Conservation (phyloP, 1,139 yeast genomes). For the Pneumocystis jirovecii region DNA sequence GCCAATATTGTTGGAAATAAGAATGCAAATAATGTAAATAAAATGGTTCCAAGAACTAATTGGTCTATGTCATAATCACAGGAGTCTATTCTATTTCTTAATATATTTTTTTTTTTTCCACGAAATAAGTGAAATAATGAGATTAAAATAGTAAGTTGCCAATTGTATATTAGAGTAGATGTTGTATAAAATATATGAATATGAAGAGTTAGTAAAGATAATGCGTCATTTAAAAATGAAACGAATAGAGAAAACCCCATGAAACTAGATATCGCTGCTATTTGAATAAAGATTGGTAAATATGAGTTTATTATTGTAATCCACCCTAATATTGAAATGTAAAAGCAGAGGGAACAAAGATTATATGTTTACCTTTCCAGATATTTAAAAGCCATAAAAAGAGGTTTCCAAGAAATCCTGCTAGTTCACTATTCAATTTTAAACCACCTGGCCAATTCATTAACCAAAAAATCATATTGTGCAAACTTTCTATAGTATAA, state of each 20-base stretch:
- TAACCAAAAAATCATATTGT: conserved; percentile 50
- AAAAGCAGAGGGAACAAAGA: conserved; percentile 14
- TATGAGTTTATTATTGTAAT: conserved; percentile 21
- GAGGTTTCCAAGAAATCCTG: conserved; percentile 72
- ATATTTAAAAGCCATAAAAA: conserved; percentile 70
- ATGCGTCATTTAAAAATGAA: conserved; percentile 49
- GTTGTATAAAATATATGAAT: conserved; percentile 63
- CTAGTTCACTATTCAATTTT: conserved; percentile 74
- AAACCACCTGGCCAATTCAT: conserved; percentile 90
- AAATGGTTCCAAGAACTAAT: conserved; percentile 68
- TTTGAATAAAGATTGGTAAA: conserved; percentile 23
- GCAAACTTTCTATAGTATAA: conserved; percentile 29
- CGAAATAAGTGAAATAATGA: conserved; percentile 75
- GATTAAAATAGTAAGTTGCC: conserved; percentile 52
- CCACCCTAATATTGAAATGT: conserved; percentile 1
- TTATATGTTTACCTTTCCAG: conserved; percentile 37
- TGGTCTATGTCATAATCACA: conserved; percentile 74
- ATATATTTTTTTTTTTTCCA: conserved; percentile 74
- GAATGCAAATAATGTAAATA: conserved; percentile 66
- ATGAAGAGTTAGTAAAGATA: conserved; percentile 53
- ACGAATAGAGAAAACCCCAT: conserved; percentile 49
- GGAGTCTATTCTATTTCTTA: conserved; percentile 78
- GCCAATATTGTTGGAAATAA: conserved; percentile 77
- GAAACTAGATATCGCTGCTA: conserved; percentile 33
- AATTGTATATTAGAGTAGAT: conserved; percentile 60